A percentile compares a stretch with the other conserved stretches of the same genome.
Evolutionary conservation across 768 basidiomycete genomes (phyloP).

Genomic region (Ephemerocybe angulata): DNA sequence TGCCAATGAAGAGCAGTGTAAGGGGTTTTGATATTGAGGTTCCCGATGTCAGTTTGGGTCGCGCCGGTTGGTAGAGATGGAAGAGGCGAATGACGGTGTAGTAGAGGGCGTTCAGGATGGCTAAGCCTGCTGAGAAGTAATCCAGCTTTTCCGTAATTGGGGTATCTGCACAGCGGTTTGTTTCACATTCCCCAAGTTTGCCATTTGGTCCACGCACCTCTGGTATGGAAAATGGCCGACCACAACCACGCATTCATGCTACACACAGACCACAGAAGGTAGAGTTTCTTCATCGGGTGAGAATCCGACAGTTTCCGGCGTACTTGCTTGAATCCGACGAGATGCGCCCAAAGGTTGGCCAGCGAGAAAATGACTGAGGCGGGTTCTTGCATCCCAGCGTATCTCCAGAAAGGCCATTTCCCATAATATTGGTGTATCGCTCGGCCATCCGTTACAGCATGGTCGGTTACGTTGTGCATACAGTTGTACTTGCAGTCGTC

Average conservation of each 20-base stretch:
- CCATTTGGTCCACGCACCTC: slow-evolving; percentile 59
- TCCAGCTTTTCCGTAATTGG: slow-evolving; percentile 86
- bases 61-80: slow-evolving; percentile 57
- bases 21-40: slow-evolving; percentile 32
- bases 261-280: slow-evolving; percentile 59
- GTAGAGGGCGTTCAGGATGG: slow-evolving; percentile 80
- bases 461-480: slow-evolving; percentile 73
- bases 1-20: slow-evolving; percentile 48
- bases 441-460: slow-evolving; percentile 39
- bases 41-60: slow-evolving; percentile 23
- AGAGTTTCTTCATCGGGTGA: slow-evolving; percentile 72
- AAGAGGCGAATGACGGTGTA: slow-evolving; percentile 72
- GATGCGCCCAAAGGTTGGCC: slow-evolving; percentile 78
- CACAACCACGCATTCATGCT: slow-evolving; percentile 92
- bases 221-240: slow-evolving; percentile 87
- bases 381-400: slow-evolving; percentile 90
- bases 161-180: slow-evolving; percentile 51
- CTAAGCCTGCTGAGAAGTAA: slow-evolving; percentile 90
- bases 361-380: slow-evolving; percentile 87
- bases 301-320: slow-evolving; percentile 40
- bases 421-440: slow-evolving; percentile 80
- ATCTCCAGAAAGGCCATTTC: slow-evolving; percentile 95
- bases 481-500: slow-evolving; percentile 90
- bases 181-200: not conserved
- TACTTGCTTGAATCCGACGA: slow-evolving; percentile 52